phyloP scores from a whole-genome alignment of 208 protist species.

The Leptomonas pyrrhocoris region DNA sequence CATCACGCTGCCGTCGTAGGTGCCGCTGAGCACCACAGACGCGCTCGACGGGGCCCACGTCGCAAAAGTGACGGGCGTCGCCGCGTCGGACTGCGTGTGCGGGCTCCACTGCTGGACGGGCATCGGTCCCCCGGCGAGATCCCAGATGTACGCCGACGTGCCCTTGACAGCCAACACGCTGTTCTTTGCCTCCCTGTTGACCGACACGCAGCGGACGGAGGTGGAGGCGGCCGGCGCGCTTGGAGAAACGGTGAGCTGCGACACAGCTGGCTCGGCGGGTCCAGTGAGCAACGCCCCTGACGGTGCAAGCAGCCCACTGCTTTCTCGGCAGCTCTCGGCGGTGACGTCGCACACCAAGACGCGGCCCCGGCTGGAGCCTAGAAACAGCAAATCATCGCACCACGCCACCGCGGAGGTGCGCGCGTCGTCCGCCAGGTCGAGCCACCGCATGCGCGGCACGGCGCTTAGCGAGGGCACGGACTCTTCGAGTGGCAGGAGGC shows the following conservation, averaged over 20 bases:
- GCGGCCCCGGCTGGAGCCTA: constrained; percentile 72
- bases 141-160: constrained; percentile 68
- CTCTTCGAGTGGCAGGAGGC: constrained; percentile 54
- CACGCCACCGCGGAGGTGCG: constrained; percentile 58
- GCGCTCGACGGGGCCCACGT: constrained; percentile 69
- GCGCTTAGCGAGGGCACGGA: constrained; percentile 40
- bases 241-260: constrained; percentile 61
- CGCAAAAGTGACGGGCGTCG: constrained; percentile 63
- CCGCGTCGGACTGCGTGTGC: constrained; percentile 33
- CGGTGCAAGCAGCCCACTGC: constrained; percentile 30
- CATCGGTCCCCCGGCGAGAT: constrained; percentile 43
- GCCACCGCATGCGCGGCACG: constrained; percentile 67
- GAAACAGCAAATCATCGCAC: constrained; percentile 62
- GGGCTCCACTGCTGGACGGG: constrained; percentile 65
- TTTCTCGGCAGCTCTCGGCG: constrained; percentile 27
- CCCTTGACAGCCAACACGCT: constrained; percentile 49
- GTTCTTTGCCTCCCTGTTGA: constrained; percentile 44
- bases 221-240: constrained; percentile 64
- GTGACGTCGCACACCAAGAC: constrained; percentile 58
- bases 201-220: constrained; percentile 61
- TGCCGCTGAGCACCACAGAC: constrained; percentile 71
- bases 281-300: constrained; percentile 40
- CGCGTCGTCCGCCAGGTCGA: constrained; percentile 54
- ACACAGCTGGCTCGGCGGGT: constrained; percentile 35
- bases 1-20: constrained; percentile 66